Evolutionary conservation across 257 asterid species (phyloP).

Genomic region (Agastache rugosa): DNA sequence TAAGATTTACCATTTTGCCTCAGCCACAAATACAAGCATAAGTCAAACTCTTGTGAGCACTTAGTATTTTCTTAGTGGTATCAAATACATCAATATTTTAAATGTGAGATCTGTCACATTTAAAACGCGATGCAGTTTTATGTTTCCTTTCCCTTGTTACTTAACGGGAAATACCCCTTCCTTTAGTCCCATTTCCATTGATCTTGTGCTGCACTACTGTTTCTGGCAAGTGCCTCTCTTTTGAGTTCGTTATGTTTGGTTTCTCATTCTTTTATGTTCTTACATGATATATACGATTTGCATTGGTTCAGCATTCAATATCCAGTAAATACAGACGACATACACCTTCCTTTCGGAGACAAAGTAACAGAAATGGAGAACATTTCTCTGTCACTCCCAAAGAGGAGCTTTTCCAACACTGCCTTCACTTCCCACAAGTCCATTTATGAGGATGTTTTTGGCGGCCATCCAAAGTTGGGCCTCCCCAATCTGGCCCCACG

Average conservation of each 20-base stretch:
- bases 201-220: constrained; percentile 15
- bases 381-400: constrained; percentile 61
- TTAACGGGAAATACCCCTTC: too few species aligned
- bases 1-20: too few species aligned
- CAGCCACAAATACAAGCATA: too few species aligned
- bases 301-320: constrained; percentile 90
- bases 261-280: constrained; percentile 28
- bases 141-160: too few species aligned
- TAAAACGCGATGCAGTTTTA: too few species aligned
- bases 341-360: neutral
- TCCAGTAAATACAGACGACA: constrained; percentile 2
- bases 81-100: too few species aligned
- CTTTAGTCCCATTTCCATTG: constrained; percentile 5
- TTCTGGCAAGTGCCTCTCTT: constrained; percentile 13
- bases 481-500: constrained; percentile 76
- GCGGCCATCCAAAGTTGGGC: constrained; percentile 62
- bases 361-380: constrained; percentile 58
- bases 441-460: constrained; percentile 81
- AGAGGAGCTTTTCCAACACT: constrained; percentile 53
- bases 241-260: constrained; percentile 1
- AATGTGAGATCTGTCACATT: too few species aligned
- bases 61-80: too few species aligned
- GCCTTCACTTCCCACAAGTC: constrained; percentile 65
- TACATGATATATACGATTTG: constrained; percentile 64
- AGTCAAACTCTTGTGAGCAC: too few species aligned